A percentile compares a stretch with the other conserved stretches of the same genome.
phyloP scores from a whole-genome alignment of 2,329 filamentous ascomycete genomes.

The Botryotinia convoluta region DNA sequence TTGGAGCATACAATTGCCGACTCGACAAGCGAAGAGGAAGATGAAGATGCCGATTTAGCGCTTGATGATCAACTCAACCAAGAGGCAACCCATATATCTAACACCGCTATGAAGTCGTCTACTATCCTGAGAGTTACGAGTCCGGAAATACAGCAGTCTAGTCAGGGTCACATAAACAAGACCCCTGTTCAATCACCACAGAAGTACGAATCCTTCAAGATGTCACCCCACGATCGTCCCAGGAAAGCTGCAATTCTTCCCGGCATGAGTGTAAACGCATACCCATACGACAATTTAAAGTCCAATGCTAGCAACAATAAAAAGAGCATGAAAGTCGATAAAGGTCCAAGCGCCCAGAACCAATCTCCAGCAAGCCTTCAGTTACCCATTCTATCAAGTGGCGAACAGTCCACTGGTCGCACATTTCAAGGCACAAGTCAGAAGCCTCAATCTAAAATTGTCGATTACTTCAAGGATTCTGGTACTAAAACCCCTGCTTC shows the following conservation, averaged over 20 bases:
- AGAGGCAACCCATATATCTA: conserved; percentile 15
- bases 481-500: neutral
- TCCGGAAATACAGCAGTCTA: neutral
- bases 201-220: neutral
- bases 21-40: conserved; percentile 24
- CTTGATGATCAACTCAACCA: conserved; percentile 25
- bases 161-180: neutral
- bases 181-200: neutral
- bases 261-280: conserved; percentile 14
- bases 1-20: conserved; percentile 20
- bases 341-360: neutral
- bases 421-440: neutral
- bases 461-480: conserved; percentile 1
- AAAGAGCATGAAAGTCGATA: neutral
- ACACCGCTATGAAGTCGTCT: neutral
- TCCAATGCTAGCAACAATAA: neutral
- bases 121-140: neutral
- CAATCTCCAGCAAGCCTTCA: neutral
- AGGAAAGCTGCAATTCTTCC: conserved; percentile 18
- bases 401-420: neutral
- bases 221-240: conserved; percentile 9
- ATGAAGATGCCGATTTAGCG: conserved; percentile 24
- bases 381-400: neutral
- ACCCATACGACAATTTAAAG: neutral
- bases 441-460: neutral